Conservation (phyloP, 345 rosid genomes). For the Odontarrhena argentea region DNA sequence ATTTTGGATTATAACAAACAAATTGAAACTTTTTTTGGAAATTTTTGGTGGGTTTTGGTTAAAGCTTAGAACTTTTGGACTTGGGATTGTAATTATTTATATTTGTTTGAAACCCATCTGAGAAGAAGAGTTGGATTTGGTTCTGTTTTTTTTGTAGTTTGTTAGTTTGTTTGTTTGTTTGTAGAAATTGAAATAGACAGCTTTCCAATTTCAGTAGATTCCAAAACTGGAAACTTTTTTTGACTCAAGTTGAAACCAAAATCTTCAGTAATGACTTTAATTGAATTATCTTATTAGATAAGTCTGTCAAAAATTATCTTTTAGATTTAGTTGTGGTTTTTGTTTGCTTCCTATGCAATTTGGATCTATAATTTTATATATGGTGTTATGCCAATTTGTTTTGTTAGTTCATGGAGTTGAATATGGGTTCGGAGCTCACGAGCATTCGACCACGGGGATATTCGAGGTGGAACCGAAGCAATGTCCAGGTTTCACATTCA, state of each 20-base stretch:
- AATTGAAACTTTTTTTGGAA: not conserved
- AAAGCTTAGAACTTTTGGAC: constrained; percentile 19
- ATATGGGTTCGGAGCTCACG: constrained; percentile 95
- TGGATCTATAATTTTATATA: not conserved
- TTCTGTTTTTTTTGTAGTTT: constrained; percentile 1
- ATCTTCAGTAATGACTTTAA: constrained; percentile 10
- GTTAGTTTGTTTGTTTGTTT: constrained; percentile 27
- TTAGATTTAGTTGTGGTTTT: not conserved
- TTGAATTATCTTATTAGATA: constrained; percentile 11
- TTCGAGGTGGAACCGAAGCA: constrained; percentile 92
- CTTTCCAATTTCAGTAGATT: constrained; percentile 26
- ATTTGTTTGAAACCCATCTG: not conserved
- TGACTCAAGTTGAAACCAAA: constrained; percentile 19
- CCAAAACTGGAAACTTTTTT: constrained; percentile 37
- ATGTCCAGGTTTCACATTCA: constrained; percentile 91
- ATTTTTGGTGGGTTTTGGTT: constrained; percentile 21
- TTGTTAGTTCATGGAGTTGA: constrained; percentile 78
- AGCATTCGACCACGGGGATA: constrained; percentile 75
- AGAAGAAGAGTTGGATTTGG: not conserved
- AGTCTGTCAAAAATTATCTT: constrained; percentile 26
- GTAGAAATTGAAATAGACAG: constrained; percentile 31
- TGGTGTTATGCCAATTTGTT: not conserved
- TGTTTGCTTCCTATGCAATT: constrained; percentile 1
- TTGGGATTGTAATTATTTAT: not conserved
- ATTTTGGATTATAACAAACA: not conserved